Evolutionary conservation across 495 filamentous ascomycete genomes (phyloP).

Genomic region (Aspergillus biplanus): DNA sequence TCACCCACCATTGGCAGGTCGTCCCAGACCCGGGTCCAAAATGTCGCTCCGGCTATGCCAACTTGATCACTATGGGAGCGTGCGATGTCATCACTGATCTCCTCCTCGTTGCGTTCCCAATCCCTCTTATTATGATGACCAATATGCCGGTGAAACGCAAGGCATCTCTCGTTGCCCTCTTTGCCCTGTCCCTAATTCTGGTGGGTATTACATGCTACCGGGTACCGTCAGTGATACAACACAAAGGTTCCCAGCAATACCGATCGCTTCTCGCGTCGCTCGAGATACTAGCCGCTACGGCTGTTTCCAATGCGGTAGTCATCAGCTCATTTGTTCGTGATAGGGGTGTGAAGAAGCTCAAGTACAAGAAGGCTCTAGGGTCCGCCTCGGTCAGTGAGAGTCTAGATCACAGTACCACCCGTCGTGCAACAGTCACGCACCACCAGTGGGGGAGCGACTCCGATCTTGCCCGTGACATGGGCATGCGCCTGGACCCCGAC

Average conservation of each 20-base stretch:
- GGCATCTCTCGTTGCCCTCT: slow-evolving; percentile 71
- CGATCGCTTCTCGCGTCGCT: slow-evolving; percentile 78
- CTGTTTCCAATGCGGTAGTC: slow-evolving; percentile 75
- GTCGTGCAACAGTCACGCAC: slow-evolving; percentile 54
- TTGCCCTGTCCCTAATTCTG: slow-evolving; percentile 77
- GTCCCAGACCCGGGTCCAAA: slow-evolving; percentile 81
- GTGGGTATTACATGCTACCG: slow-evolving; percentile 77
- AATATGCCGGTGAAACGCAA: slow-evolving; percentile 68
- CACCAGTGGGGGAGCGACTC: slow-evolving; percentile 82
- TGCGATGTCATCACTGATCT: slow-evolving; percentile 89
- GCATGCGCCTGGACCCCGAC: slow-evolving; percentile 65
- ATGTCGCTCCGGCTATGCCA: slow-evolving; percentile 82
- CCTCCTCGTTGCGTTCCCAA: slow-evolving; percentile 82
- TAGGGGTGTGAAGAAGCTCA: slow-evolving; percentile 75
- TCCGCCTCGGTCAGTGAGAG: slow-evolving; percentile 56
- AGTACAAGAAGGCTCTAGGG: slow-evolving; percentile 63
- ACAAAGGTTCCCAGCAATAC: slow-evolving; percentile 67
- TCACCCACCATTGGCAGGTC: slow-evolving; percentile 88
- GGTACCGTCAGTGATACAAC: slow-evolving; percentile 68
- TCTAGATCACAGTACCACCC: slow-evolving; percentile 52
- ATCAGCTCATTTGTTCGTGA: slow-evolving; percentile 84
- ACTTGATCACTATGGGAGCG: slow-evolving; percentile 84
- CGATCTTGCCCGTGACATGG: slow-evolving; percentile 73
- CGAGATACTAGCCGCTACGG: slow-evolving; percentile 76
- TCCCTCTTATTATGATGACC: slow-evolving; percentile 79